Evolutionary conservation across 768 basidiomycete genomes (phyloP).

Genomic region (Trametes cingulata): DNA sequence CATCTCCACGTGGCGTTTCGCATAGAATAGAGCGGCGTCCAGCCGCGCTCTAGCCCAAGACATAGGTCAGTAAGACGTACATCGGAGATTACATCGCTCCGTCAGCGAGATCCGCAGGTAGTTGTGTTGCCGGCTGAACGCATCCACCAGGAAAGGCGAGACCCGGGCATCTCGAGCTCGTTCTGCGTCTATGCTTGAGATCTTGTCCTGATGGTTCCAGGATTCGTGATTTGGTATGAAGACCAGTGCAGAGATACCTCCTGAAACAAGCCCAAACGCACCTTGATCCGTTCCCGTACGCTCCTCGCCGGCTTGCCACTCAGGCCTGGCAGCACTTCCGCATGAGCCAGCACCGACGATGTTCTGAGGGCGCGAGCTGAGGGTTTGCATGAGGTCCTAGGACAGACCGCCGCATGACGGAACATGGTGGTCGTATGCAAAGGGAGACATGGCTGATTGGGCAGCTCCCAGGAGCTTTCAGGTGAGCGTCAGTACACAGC

Average conservation of each 20-base stretch:
- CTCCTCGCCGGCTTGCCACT: neutral
- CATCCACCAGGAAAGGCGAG: constrained; percentile 61
- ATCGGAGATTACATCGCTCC: constrained; percentile 86
- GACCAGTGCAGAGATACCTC: neutral
- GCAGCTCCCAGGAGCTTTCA: too few species aligned
- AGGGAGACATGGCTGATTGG: neutral
- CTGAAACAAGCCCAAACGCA: neutral
- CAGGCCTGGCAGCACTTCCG: constrained; percentile 1
- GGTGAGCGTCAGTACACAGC: neutral
- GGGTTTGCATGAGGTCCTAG: neutral
- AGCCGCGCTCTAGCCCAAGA: neutral
- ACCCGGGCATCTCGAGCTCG: constrained; percentile 34
- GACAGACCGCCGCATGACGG: neutral
- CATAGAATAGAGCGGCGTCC: constrained; percentile 3
- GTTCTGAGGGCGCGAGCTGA: neutral
- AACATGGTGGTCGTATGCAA: constrained; percentile 7
- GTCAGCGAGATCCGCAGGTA: constrained; percentile 90
- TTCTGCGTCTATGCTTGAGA: constrained; percentile 52
- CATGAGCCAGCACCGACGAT: neutral
- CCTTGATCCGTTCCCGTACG: constrained; percentile 10
- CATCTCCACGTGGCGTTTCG: constrained; percentile 8
- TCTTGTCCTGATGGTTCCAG: constrained; percentile 47
- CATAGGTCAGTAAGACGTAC: constrained; percentile 38
- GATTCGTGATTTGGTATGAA: neutral
- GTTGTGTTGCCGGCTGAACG: constrained; percentile 69